Evolutionary conservation across 805 yeast species (phyloP), one percentile per base, ranked within the genome.

Genomic region (Starmerella ratchasimensis): DNA sequence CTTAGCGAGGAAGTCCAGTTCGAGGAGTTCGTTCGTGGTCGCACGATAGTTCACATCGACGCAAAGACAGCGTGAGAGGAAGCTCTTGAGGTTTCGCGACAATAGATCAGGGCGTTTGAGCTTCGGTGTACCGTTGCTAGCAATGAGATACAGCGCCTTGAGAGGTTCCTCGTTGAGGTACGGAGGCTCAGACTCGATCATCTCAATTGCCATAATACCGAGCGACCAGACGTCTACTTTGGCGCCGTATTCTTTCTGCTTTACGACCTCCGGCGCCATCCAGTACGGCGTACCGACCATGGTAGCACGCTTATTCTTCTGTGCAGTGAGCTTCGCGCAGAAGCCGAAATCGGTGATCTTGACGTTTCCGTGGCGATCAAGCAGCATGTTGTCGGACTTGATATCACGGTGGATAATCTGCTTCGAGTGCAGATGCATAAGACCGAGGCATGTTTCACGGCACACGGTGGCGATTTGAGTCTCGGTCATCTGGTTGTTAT

Each of bases 381-480:
- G 62, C 37, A 90, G 63, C 33, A 90, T 94, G 58, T 90, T 90
- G 48, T 93, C 99, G 1, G 94, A 83, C 60, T 90, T 90, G 55
- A 90, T 93, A 58, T 90, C 99, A 48, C 99, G 69, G 58, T 90
- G 99, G 48, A 90, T 90, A 45, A 90, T 83, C 53, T 83, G 82
- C 57, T 84, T 88, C 45, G 76, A 74, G 58, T 90, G 99, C 55
- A 90, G 67, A 59, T 82, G 93, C 56, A 82, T 83, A 48, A 90
- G 68, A 5, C 99, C 99, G 57, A 76, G 76, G 19, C 86, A 71
- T 0, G 96, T 83, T 56, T 90, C 98, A 42, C 70, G 66, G 58
- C 95, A 88, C 37, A 90, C 83, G 3, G 86, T 74, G 2, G 96
- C 81, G 47, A 93, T 90, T 60, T 93, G 98, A 36, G 74, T 71